A percentile compares a stretch with the other conserved stretches of the same genome.
phyloP scores from a whole-genome alignment of 352 stramenopile species.

The Blastocystis sp. region DNA sequence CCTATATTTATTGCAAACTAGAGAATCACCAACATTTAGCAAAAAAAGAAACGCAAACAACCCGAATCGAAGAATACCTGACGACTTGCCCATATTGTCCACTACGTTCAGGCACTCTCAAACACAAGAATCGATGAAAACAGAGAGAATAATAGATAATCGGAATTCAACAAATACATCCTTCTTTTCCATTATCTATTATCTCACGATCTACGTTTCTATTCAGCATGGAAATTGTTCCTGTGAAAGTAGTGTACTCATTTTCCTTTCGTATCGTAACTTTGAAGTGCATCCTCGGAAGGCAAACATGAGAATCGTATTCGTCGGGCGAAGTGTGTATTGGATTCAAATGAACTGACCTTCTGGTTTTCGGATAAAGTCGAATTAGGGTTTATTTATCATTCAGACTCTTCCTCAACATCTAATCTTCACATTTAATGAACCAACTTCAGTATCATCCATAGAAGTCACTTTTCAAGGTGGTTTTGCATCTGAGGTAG shows the following conservation, averaged over 20 bases:
- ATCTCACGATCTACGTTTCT: too few species aligned
- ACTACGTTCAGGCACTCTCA: background rate
- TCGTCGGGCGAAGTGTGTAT: background rate
- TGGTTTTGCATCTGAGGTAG: constrained; percentile 20
- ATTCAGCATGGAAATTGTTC: too few species aligned
- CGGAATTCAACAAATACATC: too few species aligned
- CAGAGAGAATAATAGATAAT: too few species aligned
- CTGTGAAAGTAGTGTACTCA: too few species aligned
- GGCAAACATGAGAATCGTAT: constrained; percentile 5
- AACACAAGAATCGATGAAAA: background rate
- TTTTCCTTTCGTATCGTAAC: background rate
- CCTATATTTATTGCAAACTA: too few species aligned
- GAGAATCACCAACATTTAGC: too few species aligned
- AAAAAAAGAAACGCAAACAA: too few species aligned
- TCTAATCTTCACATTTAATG: background rate
- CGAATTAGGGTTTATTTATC: too few species aligned
- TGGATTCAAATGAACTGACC: background rate
- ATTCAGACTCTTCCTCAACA: constrained; percentile 10
- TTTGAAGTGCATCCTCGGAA: constrained; percentile 7
- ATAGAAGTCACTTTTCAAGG: constrained; percentile 55
- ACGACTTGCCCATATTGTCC: too few species aligned
- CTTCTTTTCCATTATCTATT: too few species aligned
- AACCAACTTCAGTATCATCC: background rate
- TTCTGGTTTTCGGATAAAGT: constrained; percentile 53
- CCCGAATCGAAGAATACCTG: too few species aligned